A percentile compares a stretch with the other conserved stretches of the same genome.
Evolutionary conservation across 2,329 filamentous ascomycete genomes (phyloP).

Genomic region (Phialocephala subalpina): DNA sequence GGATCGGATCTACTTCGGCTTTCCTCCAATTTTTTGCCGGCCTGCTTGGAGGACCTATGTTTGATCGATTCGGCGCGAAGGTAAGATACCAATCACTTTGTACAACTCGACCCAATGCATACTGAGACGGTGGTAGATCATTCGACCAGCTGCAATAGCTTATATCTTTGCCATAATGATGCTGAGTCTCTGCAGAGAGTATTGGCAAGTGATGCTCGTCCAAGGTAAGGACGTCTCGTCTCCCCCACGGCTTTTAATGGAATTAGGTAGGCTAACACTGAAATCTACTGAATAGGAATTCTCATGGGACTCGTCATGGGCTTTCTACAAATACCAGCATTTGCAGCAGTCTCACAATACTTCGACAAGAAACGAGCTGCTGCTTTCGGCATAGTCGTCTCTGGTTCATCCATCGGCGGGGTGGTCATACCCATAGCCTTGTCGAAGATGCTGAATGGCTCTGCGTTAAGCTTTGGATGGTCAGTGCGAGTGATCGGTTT

Average conservation of each 20-base stretch:
- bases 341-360: constrained; percentile 53
- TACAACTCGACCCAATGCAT: neutral
- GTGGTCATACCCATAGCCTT: constrained; percentile 69
- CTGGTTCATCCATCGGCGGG: constrained; percentile 53
- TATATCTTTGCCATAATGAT: neutral
- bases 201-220: neutral
- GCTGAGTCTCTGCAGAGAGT: neutral
- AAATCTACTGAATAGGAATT: constrained; percentile 40
- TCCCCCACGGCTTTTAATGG: neutral
- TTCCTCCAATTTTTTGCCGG: constrained; percentile 58
- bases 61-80: constrained; percentile 67
- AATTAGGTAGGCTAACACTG: neutral
- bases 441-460: constrained; percentile 55
- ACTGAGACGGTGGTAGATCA: neutral
- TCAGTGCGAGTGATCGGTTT: constrained; percentile 61
- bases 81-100: constrained; percentile 16
- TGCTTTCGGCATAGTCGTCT: constrained; percentile 53
- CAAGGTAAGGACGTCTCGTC: neutral
- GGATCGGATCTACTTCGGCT: constrained; percentile 63
- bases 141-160: neutral
- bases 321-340: constrained; percentile 50
- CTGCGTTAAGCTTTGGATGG: constrained; percentile 59
- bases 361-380: constrained; percentile 51
- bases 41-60: constrained; percentile 63
- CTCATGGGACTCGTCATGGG: constrained; percentile 52